These are phyloP conservation scores for Simplicillium aogashimaense DNA, from an alignment of 2,329 filamentous ascomycete genomes.

Conservation along the genomic window DNA sequence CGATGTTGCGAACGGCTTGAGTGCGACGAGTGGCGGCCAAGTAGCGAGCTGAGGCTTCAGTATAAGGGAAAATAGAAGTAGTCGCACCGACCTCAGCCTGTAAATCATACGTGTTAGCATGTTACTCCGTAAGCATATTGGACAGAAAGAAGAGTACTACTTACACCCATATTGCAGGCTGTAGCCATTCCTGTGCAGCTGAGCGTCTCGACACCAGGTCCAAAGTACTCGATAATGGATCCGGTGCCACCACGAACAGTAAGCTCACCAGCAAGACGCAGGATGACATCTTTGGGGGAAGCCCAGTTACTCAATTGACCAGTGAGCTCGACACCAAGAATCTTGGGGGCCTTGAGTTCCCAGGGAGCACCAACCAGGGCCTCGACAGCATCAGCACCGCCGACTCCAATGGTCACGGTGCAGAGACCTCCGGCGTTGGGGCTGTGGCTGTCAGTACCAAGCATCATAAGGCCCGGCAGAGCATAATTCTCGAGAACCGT, in stretches of 20 bases:
- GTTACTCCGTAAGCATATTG: background rate
- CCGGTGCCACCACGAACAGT: conserved; percentile 93
- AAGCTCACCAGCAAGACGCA: conserved; percentile 77
- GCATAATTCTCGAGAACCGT: conserved; percentile 97
- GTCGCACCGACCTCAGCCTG: conserved; percentile 78
- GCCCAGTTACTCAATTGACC: conserved; percentile 85
- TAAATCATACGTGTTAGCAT: conserved; percentile 14
- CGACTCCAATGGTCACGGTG: conserved; percentile 92
- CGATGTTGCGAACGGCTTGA: conserved; percentile 57
- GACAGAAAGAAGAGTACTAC: background rate
- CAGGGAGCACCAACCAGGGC: conserved; percentile 92
- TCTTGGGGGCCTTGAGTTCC: conserved; percentile 91
- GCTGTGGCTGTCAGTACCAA: conserved; percentile 94
- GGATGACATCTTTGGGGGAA: conserved; percentile 89
- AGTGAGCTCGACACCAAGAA: conserved; percentile 76
- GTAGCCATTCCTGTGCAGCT: conserved; percentile 93
- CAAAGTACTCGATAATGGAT: conserved; percentile 89
- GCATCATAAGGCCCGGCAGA: conserved; percentile 96
- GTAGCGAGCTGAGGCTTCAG: conserved; percentile 72
- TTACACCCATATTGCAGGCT: conserved; percentile 69
- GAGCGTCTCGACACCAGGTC: conserved; percentile 78
- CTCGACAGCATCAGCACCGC: conserved; percentile 94
- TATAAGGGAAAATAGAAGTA: conserved; percentile 92
- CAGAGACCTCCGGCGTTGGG: conserved; percentile 94
- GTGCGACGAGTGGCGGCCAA: conserved; percentile 65